Evolutionary conservation across 2,329 filamentous ascomycete genomes (phyloP), one percentile per base, ranked within the genome.

Genomic region (Aspergillus fumigatus): DNA sequence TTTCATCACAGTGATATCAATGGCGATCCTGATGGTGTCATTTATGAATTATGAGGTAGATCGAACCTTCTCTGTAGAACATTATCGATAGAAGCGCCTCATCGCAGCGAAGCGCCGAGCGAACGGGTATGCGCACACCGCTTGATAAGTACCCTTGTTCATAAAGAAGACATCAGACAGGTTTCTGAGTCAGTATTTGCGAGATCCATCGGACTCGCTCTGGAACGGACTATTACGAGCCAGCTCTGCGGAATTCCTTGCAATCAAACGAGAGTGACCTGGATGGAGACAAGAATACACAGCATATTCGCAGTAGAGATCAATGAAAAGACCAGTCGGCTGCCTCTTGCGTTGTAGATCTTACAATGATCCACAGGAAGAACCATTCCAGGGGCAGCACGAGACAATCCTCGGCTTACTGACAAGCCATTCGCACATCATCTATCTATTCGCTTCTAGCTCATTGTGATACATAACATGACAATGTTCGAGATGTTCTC

Each of bases 401-500:
- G 32, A 38, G 32, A 17, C 32, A 38, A 17, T 32, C 11, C 29
- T 32, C 29, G 29, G 14, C 29, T 14, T 14, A 32, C 29, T 14
- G 11, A 32, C 29, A 17, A 17, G 32, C 32, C 14, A 38, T 38
- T 7, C 32, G 6, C 32, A 38, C 14, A 38, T 35, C 32, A 35
- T 38, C 17, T 38, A 17, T 17, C 6, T 38, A 17, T 26, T 26
- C 7, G 25, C 6, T 47, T 11, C 21, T 25, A 23, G 43, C 19
- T 19, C 17, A 51, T 38, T 51, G 29, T 45, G 50, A 53, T 50
- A 41, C 50, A 29, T 40, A 49, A 60, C 60, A 47, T 38, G 53
- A 52, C 27, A 48, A 69, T 75, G 67, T 75, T 61, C 70, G 70
- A 74, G 70, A 65, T 64, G 67, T 74, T 74, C 69, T 74, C 69